Evolutionary conservation across 345 rosid species (phyloP).

Genomic region (Ceriops zippeliana): DNA sequence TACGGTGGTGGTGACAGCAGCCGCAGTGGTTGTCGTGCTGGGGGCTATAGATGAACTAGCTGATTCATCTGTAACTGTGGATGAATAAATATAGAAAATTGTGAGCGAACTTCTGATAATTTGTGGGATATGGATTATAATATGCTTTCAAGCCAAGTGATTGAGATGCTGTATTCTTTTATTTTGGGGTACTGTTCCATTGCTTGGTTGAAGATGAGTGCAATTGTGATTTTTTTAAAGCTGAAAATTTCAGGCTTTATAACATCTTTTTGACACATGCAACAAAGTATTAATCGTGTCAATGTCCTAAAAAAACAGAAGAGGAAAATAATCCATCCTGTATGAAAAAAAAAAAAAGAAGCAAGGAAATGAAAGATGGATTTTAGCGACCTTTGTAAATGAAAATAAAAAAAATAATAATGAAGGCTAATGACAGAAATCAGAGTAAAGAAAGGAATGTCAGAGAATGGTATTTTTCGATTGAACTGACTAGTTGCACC

Average conservation of each 20-base stretch:
- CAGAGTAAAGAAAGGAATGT: not conserved
- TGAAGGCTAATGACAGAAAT: not conserved
- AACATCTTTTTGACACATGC: conserved; percentile 15
- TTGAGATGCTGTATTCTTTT: not conserved
- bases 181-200: conserved; percentile 9
- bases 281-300: conserved; percentile 10
- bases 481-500: conserved; percentile 28
- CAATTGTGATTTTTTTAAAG: not conserved
- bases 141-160: conserved; percentile 18
- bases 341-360: too few relatives aligned
- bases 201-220: conserved; percentile 9
- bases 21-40: conserved; percentile 1
- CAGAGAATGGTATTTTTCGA: not conserved
- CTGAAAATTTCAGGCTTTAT: not conserved
- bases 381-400: not conserved
- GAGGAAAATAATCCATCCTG: too few relatives aligned
- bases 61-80: conserved; percentile 32
- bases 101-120: too few relatives aligned
- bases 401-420: not conserved
- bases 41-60: conserved; percentile 13
- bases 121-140: not conserved
- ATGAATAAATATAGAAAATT: not conserved
- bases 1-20: conserved; percentile 7
- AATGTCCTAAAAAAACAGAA: not conserved
- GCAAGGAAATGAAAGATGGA: too few relatives aligned